A percentile compares a stretch with the other conserved stretches of the same genome.
Conservation (phyloP, 345 rosid species). For the Hibiscus syriacus region DNA sequence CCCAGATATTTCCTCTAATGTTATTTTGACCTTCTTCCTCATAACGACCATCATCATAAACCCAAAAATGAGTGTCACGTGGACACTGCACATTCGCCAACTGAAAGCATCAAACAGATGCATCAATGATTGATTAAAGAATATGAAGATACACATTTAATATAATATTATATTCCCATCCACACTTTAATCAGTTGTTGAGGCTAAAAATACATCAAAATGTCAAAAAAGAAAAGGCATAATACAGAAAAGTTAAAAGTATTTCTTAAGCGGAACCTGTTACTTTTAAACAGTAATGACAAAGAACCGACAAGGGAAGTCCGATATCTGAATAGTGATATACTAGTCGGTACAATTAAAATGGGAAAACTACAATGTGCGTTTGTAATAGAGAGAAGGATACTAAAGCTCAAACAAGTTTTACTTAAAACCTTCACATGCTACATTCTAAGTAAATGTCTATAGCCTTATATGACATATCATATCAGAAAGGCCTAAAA, state of each 20-base stretch:
- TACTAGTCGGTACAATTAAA: background rate
- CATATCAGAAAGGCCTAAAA: too few species aligned
- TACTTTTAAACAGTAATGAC: background rate
- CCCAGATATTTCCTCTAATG: constrained; percentile 81
- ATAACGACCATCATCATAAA: constrained; percentile 76
- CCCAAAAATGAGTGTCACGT: constrained; percentile 82
- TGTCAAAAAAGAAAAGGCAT: too few species aligned
- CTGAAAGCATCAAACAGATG: constrained; percentile 27
- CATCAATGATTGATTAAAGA: background rate
- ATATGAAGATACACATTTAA: background rate
- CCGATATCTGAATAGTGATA: background rate
- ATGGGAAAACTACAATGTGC: too few species aligned
- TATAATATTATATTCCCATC: background rate
- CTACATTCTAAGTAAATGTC: too few species aligned
- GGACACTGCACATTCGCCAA: constrained; percentile 75
- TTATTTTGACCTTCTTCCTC: constrained; percentile 88
- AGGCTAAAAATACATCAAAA: too few species aligned
- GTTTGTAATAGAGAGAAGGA: background rate
- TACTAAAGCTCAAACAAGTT: background rate
- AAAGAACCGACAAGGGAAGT: background rate
- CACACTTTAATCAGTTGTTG: too few species aligned
- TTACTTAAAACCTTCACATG: background rate
- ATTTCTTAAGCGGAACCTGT: background rate
- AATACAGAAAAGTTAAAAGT: too few species aligned
- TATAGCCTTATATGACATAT: too few species aligned